Percentiles rank a stretch among this genome's conserved stretches.
phyloP scores from a whole-genome alignment of 805 yeast genomes.

The Komagataella mondaviorum region DNA sequence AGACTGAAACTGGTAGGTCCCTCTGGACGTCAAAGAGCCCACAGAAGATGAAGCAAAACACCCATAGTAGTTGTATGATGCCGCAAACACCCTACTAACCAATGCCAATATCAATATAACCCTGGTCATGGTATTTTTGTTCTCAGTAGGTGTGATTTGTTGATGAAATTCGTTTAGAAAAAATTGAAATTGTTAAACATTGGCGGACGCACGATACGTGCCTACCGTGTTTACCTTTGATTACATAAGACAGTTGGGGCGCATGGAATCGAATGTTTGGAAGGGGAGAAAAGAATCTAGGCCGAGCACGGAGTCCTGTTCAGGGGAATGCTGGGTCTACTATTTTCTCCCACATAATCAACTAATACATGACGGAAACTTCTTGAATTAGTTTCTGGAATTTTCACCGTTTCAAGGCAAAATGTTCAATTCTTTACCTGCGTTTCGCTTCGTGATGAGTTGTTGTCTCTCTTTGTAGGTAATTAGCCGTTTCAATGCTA shows the following conservation, averaged over 20 bases:
- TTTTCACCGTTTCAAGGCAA: not conserved
- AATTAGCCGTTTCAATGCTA: slow-evolving; percentile 61
- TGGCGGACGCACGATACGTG: not conserved
- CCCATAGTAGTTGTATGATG: slow-evolving; percentile 8
- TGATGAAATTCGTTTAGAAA: not conserved
- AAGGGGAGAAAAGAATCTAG: not conserved
- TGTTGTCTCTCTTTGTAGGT: slow-evolving; percentile 28
- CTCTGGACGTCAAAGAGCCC: slow-evolving; percentile 21
- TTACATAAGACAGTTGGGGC: not conserved
- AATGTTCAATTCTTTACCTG: not conserved
- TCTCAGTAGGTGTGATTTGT: not conserved
- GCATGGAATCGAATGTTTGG: not conserved
- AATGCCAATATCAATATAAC: not conserved
- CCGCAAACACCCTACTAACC: not conserved
- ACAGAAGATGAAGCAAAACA: slow-evolving; percentile 17
- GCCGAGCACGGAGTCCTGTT: not conserved
- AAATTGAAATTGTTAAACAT: not conserved
- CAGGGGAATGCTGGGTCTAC: not conserved
- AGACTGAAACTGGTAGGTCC: slow-evolving; percentile 45
- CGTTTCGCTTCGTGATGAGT: not conserved
- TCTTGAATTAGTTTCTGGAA: not conserved
- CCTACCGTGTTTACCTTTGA: not conserved
- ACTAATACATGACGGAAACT: not conserved
- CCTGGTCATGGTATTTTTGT: not conserved
- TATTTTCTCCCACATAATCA: not conserved